These are phyloP conservation scores for Oxytropis ochrocephala DNA, from an alignment of 306 rosid genomes.

Conservation along the genomic window DNA sequence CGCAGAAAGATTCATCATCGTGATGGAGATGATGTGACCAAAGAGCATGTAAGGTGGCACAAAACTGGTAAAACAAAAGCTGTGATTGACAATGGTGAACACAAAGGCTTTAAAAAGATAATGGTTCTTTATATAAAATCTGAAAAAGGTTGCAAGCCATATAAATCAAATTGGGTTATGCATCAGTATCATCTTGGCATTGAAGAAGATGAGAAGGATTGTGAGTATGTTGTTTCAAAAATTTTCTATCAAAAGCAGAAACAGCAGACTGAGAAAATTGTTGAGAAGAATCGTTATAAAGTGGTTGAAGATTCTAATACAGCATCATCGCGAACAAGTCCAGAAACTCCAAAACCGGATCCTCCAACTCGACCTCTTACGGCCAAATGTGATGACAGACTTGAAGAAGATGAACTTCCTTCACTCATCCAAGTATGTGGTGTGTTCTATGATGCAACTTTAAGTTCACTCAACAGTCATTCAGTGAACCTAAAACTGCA, in stretches of 20 bases:
- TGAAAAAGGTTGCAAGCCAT: constrained; percentile 53
- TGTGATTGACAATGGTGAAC: constrained; percentile 21
- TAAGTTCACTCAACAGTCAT: no score
- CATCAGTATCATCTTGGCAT: constrained; percentile 85
- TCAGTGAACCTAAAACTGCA: no score
- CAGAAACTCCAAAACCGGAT: constrained; percentile 56
- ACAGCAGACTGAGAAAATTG: constrained; percentile 38
- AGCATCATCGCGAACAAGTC: constrained; percentile 35
- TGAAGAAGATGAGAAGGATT: constrained; percentile 69
- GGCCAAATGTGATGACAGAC: constrained; percentile 27
- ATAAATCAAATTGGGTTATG: constrained; percentile 65
- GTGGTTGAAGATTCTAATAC: constrained; percentile 36
- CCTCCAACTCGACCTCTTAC: constrained; percentile 53
- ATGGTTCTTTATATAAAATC: constrained; percentile 61
- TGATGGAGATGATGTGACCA: constrained; percentile 11
- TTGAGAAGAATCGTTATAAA: constrained; percentile 7
- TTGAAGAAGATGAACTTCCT: constrained; percentile 22
- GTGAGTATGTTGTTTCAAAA: constrained; percentile 73
- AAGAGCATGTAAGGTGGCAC: constrained; percentile 36
- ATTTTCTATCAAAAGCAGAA: constrained; percentile 49
- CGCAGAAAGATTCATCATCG: constrained; percentile 35
- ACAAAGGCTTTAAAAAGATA: constrained; percentile 73
- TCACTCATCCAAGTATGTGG: constrained; percentile 36
- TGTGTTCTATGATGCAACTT: neutral
- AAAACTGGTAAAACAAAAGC: constrained; percentile 37